Conservation (phyloP, 2,329 filamentous ascomycete species). For the Mollisiaceae sp. region DNA sequence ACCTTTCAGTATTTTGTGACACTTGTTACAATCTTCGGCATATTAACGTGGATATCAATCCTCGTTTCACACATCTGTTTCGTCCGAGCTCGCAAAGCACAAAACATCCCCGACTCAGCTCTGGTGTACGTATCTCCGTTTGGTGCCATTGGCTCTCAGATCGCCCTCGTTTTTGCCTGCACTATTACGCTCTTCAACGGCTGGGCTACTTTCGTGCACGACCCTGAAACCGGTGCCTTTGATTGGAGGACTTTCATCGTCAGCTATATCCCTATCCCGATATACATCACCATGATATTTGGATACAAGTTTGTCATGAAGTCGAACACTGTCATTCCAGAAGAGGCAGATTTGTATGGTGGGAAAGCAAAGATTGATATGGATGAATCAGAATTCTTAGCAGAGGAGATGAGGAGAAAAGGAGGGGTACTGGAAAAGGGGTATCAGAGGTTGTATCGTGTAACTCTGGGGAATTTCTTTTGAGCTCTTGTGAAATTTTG, state of each 20-base stretch:
- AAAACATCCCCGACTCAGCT: conserved; percentile 59
- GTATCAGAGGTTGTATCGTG: conserved; percentile 30
- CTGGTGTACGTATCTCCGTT: conserved; percentile 74
- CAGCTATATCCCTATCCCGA: conserved; percentile 65
- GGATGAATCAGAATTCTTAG: conserved; percentile 54
- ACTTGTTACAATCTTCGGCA: conserved; percentile 54
- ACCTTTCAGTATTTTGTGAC: conserved; percentile 77
- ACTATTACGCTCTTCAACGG: conserved; percentile 84
- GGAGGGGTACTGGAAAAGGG: conserved; percentile 27
- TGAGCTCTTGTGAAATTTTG: conserved; percentile 14
- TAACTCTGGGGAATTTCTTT: conserved; percentile 37
- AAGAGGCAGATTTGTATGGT: conserved; percentile 59
- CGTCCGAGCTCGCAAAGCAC: conserved; percentile 65
- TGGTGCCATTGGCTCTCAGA: conserved; percentile 72
- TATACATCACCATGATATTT: conserved; percentile 64
- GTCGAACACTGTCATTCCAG: conserved; percentile 51
- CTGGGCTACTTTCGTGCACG: conserved; percentile 71
- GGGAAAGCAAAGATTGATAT: conserved; percentile 66
- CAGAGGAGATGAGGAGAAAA: conserved; percentile 29
- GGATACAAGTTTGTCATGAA: conserved; percentile 57
- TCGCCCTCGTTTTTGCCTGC: conserved; percentile 71
- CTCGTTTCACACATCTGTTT: conserved; percentile 73
- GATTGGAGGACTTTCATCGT: conserved; percentile 71
- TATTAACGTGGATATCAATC: conserved; percentile 43
- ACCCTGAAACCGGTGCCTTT: conserved; percentile 53